Percentiles rank a stretch among this genome's conserved stretches.
Evolutionary conservation across 257 asterid genomes (phyloP).

Genomic region (Solanum gandarillasii): DNA sequence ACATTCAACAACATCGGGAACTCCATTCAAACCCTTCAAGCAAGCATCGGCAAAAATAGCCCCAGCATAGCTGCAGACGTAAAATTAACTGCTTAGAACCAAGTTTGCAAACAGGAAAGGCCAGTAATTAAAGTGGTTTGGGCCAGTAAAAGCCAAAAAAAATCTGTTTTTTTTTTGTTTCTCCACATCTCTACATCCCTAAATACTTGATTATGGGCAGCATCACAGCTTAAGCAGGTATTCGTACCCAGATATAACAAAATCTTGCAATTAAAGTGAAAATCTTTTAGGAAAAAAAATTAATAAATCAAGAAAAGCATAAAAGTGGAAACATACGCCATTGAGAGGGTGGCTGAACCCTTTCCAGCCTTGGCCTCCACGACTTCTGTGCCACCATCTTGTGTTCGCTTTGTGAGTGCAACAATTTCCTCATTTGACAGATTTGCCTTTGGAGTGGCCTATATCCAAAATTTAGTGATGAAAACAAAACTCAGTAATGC

Average conservation of each 20-base stretch:
- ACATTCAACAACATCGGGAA: conserved; percentile 73
- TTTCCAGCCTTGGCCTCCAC: conserved; percentile 98
- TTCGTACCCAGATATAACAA: background rate
- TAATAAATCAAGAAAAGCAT: background rate
- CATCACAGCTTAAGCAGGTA: background rate
- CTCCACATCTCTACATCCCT: background rate
- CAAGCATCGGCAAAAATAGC: conserved; percentile 92
- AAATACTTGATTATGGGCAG: background rate
- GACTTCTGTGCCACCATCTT: conserved; percentile 98
- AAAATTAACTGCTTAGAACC: background rate
- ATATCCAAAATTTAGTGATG: background rate
- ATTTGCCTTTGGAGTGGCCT: conserved; percentile 82
- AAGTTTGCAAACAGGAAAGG: background rate
- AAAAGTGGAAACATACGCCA: conserved; percentile 61
- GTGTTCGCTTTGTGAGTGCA: conserved; percentile 86
- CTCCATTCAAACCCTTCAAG: conserved; percentile 85
- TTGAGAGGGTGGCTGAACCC: conserved; percentile 96
- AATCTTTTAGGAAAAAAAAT: background rate
- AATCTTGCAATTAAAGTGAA: background rate
- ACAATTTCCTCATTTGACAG: conserved; percentile 51
- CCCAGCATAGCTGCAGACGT: conserved; percentile 66
- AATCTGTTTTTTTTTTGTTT: background rate
- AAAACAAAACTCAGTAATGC: background rate
- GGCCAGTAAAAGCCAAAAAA: background rate
- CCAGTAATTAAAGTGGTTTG: background rate